Conservation (phyloP, 2,329 filamentous ascomycete species). For the Verticillium nubilum region DNA sequence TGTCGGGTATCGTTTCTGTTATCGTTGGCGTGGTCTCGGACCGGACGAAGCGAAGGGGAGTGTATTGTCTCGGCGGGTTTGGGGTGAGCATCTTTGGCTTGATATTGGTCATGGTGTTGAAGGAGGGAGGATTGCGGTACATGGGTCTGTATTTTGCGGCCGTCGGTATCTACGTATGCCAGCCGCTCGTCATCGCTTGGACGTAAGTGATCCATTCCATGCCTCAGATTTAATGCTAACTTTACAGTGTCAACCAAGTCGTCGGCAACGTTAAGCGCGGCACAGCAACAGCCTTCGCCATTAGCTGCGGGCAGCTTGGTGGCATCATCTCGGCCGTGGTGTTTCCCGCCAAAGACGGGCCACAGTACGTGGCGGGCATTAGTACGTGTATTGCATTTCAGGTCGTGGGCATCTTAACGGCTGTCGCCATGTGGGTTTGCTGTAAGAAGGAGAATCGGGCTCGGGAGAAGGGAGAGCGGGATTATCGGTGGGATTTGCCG, state of each 20-base stretch:
- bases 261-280: slow-evolving; percentile 41
- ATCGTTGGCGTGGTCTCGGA: slow-evolving; percentile 18
- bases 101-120: slow-evolving; percentile 24
- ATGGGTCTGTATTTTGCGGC: background rate
- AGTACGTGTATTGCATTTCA: slow-evolving; percentile 17
- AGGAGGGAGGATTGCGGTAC: slow-evolving; percentile 36
- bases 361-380: slow-evolving; percentile 21
- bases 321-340: slow-evolving; percentile 21
- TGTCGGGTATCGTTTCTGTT: slow-evolving; percentile 25
- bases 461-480: slow-evolving; percentile 25
- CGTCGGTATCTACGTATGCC: slow-evolving; percentile 22
- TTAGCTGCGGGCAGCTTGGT: slow-evolving; percentile 37
- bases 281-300: slow-evolving; percentile 38
- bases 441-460: slow-evolving; percentile 24
- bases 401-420: slow-evolving; percentile 1
- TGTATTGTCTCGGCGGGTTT: slow-evolving; percentile 17
- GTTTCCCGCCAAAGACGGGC: slow-evolving; percentile 16
- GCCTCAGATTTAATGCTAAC: background rate
- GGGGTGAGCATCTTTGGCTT: slow-evolving; percentile 16
- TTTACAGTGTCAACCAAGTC: slow-evolving; percentile 31
- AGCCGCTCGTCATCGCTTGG: slow-evolving; percentile 33
- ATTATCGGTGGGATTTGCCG: slow-evolving; percentile 16
- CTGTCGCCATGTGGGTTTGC: slow-evolving; percentile 13
- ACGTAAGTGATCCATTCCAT: slow-evolving; percentile 18
- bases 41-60: slow-evolving; percentile 14